Evolutionary conservation across 169 alveolate genomes (phyloP).

Genomic region (Cryptosporidium canis): DNA sequence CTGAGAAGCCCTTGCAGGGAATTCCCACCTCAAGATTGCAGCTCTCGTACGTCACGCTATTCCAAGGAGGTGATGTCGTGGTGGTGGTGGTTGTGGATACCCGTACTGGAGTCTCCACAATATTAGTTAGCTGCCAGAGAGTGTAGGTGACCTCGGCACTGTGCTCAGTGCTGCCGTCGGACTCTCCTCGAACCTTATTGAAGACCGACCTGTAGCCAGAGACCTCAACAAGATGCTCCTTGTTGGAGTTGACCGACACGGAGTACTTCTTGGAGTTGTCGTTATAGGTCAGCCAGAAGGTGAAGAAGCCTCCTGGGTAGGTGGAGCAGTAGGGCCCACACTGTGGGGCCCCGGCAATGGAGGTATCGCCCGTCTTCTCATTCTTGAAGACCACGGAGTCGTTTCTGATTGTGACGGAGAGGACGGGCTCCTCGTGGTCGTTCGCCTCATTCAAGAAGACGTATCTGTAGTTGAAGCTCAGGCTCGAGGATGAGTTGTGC

Average conservation of each 20-base stretch:
- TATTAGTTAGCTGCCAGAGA: constrained; percentile 2
- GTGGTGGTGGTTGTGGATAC: constrained; percentile 30
- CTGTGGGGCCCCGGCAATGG: constrained; percentile 10
- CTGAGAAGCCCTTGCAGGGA: not conserved
- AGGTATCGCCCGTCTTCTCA: not conserved
- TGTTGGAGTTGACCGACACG: not conserved
- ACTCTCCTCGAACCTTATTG: not conserved
- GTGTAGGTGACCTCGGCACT: not conserved
- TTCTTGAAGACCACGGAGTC: not conserved
- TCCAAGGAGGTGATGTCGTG: constrained; percentile 18
- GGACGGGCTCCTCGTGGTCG: not conserved
- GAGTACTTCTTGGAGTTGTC: not conserved
- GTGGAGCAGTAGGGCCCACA: not conserved
- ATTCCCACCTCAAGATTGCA: not conserved
- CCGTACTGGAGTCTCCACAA: not conserved
- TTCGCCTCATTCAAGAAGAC: not conserved
- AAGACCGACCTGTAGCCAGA: not conserved
- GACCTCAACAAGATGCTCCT: not conserved
- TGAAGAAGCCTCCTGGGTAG: not conserved
- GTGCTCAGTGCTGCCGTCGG: not conserved
- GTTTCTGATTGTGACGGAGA: not conserved
- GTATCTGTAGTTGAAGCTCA: not conserved
- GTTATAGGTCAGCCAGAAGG: constrained; percentile 16
- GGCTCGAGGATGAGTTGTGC: not conserved
- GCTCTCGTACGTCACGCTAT: not conserved